A percentile compares a stretch with the other conserved stretches of the same genome.
Evolutionary conservation across 768 basidiomycete species (phyloP).

Genomic region (Kwoniella pini): DNA sequence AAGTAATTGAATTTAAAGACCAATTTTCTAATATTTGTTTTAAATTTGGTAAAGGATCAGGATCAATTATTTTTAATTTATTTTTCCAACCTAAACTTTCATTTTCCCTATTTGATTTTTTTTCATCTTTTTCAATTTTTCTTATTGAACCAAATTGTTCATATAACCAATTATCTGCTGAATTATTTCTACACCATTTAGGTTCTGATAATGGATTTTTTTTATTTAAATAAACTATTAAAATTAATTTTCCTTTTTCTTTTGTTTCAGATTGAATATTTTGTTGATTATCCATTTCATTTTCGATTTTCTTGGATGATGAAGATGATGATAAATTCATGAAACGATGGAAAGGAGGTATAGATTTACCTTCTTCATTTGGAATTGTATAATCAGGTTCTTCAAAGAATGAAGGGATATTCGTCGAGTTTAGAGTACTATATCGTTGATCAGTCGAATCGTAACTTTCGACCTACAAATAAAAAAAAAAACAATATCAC

Average conservation of each 20-base stretch:
- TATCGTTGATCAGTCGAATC: slow-evolving; percentile 51
- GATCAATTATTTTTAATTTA: slow-evolving; percentile 87
- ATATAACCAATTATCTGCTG: slow-evolving; percentile 82
- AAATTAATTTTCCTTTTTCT: slow-evolving; percentile 13
- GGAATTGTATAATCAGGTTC: slow-evolving; percentile 1
- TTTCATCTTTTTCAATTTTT: slow-evolving; percentile 10
- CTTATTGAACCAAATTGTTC: slow-evolving; percentile 38
- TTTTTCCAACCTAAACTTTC: slow-evolving; percentile 70
- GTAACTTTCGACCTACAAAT: slow-evolving; percentile 50
- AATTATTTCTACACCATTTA: slow-evolving; percentile 93
- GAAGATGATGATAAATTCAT: background rate
- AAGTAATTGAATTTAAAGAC: slow-evolving; percentile 73
- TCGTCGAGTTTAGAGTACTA: slow-evolving; percentile 31
- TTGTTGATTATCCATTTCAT: background rate
- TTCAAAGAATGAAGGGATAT: slow-evolving; percentile 24
- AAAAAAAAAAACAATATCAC: slow-evolving; percentile 1
- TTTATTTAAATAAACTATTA: slow-evolving; percentile 69
- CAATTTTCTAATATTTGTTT: slow-evolving; percentile 87
- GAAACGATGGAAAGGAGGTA: slow-evolving; percentile 66
- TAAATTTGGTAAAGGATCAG: slow-evolving; percentile 93
- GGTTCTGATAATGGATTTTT: slow-evolving; percentile 88
- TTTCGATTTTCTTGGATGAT: background rate
- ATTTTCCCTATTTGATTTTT: slow-evolving; percentile 20
- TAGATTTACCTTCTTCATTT: slow-evolving; percentile 44
- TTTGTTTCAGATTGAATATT: slow-evolving; percentile 16